Conservation (phyloP, 345 rosid genomes). For the Hevea brasiliensis region DNA sequence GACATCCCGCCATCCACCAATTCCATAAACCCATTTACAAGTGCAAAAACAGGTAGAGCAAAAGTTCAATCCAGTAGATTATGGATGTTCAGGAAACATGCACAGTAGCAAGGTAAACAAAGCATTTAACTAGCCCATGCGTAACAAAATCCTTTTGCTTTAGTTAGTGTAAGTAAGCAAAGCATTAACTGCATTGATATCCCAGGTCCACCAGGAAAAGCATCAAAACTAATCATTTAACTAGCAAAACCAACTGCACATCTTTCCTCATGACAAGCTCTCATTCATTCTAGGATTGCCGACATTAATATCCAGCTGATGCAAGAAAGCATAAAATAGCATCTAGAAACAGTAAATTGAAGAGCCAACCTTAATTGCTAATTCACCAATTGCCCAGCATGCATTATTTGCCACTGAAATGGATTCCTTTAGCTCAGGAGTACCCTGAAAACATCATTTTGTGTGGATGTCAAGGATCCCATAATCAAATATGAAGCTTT, state of each 20-base stretch:
- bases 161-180: too few species aligned
- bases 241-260: too few species aligned
- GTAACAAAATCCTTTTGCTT: too few species aligned
- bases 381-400: conserved; percentile 71
- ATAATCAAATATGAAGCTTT: background rate
- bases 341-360: background rate
- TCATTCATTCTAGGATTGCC: background rate
- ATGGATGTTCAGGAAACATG: background rate
- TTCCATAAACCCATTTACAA: too few species aligned
- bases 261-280: background rate
- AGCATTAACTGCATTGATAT: too few species aligned
- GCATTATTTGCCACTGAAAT: conserved; percentile 3
- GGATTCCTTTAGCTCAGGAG: conserved; percentile 7
- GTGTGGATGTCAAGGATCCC: background rate
- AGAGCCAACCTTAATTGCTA: conserved; percentile 75
- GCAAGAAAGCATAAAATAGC: background rate
- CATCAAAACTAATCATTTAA: too few species aligned
- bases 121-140: background rate
- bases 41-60: background rate
- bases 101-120: background rate
- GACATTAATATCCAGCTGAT: background rate
- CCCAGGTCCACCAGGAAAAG: too few species aligned
- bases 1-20: too few species aligned
- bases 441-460: background rate
- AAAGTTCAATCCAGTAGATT: background rate